A percentile compares a stretch with the other conserved stretches of the same genome.
Conservation (phyloP, 306 rosid species). For the Medicago arabica region DNA sequence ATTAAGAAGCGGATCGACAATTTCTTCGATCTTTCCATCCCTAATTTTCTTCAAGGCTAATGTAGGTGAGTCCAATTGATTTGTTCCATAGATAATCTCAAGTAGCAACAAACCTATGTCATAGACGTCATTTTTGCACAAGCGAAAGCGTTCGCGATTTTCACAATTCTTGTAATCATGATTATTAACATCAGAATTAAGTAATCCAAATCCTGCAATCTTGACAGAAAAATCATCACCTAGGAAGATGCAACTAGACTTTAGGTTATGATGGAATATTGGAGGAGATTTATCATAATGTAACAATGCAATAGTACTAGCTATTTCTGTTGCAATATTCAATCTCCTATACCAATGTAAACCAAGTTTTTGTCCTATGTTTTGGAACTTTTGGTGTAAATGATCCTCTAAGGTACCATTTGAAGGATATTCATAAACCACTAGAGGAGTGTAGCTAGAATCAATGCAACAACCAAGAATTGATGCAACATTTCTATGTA, state of each 20-base stretch:
- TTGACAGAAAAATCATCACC: constrained; percentile 67
- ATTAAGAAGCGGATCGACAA: constrained; percentile 76
- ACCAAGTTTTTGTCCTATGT: constrained; percentile 51
- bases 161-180: constrained; percentile 37
- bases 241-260: constrained; percentile 67
- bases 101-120: constrained; percentile 81
- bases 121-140: constrained; percentile 73
- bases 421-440: constrained; percentile 76
- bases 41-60: constrained; percentile 67
- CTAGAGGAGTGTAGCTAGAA: constrained; percentile 59
- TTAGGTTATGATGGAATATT: constrained; percentile 78
- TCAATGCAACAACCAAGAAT: constrained; percentile 85
- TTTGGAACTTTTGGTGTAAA: constrained; percentile 47
- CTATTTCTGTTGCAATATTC: constrained; percentile 78
- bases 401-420: constrained; percentile 83
- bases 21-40: constrained; percentile 79
- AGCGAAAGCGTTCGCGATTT: constrained; percentile 37
- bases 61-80: constrained; percentile 61
- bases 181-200: constrained; percentile 4
- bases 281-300: constrained; percentile 80
- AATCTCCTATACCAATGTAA: constrained; percentile 85
- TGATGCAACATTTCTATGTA: constrained; percentile 63
- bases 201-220: constrained; percentile 72
- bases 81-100: constrained; percentile 82
- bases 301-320: constrained; percentile 70